Conservation (phyloP, 2,329 filamentous ascomycete species). For the Sclerotinia subarctica region DNA sequence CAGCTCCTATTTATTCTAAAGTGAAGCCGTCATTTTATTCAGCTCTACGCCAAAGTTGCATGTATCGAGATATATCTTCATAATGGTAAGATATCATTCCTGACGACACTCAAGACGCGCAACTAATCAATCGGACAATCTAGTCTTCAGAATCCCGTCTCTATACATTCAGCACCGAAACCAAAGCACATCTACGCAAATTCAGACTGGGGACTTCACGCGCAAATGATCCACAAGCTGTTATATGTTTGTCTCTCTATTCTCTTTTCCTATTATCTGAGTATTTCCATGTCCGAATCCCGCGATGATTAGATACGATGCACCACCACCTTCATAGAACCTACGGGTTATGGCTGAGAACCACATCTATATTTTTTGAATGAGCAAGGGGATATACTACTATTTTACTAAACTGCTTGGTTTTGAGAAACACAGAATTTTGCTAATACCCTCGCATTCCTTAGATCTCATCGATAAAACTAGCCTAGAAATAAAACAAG, state of each 20-base stretch:
- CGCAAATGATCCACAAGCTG: constrained; percentile 80
- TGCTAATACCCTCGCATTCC: background rate
- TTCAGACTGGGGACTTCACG: constrained; percentile 90
- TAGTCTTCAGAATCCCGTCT: constrained; percentile 73
- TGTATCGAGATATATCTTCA: background rate
- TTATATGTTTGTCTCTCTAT: constrained; percentile 73
- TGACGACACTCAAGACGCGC: background rate
- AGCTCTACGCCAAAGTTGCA: background rate
- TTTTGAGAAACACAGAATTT: background rate
- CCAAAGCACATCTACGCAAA: constrained; percentile 85
- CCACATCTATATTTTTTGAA: constrained; percentile 27
- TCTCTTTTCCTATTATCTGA: constrained; percentile 31
- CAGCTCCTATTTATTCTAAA: background rate
- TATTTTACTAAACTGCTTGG: background rate
- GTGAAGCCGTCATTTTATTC: background rate
- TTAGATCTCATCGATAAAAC: constrained; percentile 86
- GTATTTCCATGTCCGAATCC: background rate
- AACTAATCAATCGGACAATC: background rate
- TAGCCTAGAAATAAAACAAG: constrained; percentile 83
- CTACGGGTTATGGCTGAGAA: constrained; percentile 18
- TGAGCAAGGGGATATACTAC: background rate
- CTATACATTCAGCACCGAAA: constrained; percentile 90
- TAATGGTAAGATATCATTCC: background rate
- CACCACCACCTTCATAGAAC: background rate
- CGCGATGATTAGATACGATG: constrained; percentile 12